Base-by-base conservation (phyloP, 1,284 basidiomycete genomes). In the Melampsora larici-populina region DNA sequence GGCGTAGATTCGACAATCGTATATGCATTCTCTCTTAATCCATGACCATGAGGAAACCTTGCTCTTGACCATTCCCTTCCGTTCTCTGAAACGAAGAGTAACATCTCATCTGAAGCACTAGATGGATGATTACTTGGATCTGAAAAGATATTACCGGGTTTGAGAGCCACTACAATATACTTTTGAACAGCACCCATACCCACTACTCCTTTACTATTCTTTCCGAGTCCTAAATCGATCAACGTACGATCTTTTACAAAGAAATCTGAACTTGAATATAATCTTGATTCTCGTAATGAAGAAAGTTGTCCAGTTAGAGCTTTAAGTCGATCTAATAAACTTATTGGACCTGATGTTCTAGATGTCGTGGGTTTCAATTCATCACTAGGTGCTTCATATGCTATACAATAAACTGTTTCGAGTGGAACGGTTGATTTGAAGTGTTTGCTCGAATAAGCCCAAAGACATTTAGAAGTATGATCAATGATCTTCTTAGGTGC, bases 1-100 rank as follows among this genome's bases (percentile, higher is more conserved):
- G 90, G 89, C 1, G 94, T 96, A 18, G 90, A 91, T 84, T 98
- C 94, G 78, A 99, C 92, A 80, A 99, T 90, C 0, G 96, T 99
- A 84, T 99, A 98, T 11, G 92, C 93, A 82, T 94, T 94, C 84
- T 95, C 93, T 8, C 89, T 87, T 3, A 95, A 87, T 60, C 88
- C 87, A 5, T 92, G 90, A 3, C 92, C 91, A 81, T 94, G 93
- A 5, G 93, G 93, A 86, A 96, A 95, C 74, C 88, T 88, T 4
- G 90, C 92, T 80, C 89, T 88, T 1, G 90, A 90, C 93, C 93
- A 97, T 2, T 86, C 88, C 80, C 88, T 86, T 8, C 91, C 90
- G 83, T 97, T 91, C 4, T 92, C 87, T 0, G 91, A 89, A 49
- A 95, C 92, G 81, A 92, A 96, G 5, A 97, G 86, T 66, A 91